Base-by-base conservation (phyloP, 306 rosid species). In the Albizia julibrissin region DNA sequence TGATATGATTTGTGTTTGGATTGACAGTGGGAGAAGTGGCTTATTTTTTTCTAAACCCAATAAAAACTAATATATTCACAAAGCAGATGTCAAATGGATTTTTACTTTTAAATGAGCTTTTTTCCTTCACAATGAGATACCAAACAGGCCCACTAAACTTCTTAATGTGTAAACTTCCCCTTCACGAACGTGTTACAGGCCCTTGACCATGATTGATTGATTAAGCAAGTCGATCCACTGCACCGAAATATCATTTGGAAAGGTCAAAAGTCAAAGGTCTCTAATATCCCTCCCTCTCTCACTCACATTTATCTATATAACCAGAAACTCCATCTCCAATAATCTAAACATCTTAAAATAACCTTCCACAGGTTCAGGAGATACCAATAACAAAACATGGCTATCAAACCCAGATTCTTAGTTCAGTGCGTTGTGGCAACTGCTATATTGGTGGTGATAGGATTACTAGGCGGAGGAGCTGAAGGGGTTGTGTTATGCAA, bases 401-500 rank as follows among this genome's bases (percentile, higher is more conserved):
- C 29, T 1, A 56, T 22, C 29, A 56, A 56, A 22, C 11, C 2
- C 0, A 56, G 9, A 1, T 18, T 21, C 24, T 1, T 56, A 9
- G 29, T n/a, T 5, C 27, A 56, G 11, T 9, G 5, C 14, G 6
- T 56, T n/a, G 64, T 56, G 29, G 4, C 29, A 22, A 21, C 26
- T 6, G 22, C 61, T 0, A 9, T 56, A 22, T 9, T 56, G 13
- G 29, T n/a, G 14, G 29, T 22, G 14, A 2, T 56, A 22, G 29
- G 12, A 1, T 22, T 56, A 22, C 13, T 21, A 4, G 27, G 80
- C 10, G 83, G 80, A 6, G 71, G 13, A 44, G 79, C 78, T 24
- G 76, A 69, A 26, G 93, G 86, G 4, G 68, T 26, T 18, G 34
- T 31, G 1, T 1, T 94, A 0, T 92, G 97, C 76, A 34, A 80